Percentiles rank a stretch among this genome's conserved stretches.
Conservation (phyloP, 2,329 filamentous ascomycete species). For the Tolypocladium paradoxum region DNA sequence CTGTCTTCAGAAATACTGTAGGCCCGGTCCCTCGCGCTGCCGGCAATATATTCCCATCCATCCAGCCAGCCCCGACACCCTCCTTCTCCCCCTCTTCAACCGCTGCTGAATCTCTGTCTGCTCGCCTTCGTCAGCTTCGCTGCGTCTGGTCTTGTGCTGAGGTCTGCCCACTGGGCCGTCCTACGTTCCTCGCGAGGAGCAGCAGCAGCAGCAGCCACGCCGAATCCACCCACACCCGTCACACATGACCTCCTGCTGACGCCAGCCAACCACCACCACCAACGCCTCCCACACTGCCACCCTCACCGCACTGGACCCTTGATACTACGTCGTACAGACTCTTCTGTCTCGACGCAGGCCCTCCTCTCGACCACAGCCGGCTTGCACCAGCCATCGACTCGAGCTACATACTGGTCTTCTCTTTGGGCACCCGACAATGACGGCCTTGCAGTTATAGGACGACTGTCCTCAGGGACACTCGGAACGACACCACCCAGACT, state of each 20-base stretch:
- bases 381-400: neutral
- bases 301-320: constrained; percentile 2
- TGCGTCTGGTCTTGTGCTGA: neutral
- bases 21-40: neutral
- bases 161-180: neutral
- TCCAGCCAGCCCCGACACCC: neutral
- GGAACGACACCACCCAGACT: constrained; percentile 6
- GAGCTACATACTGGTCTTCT: constrained; percentile 1
- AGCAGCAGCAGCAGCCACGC: neutral
- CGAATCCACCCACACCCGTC: neutral
- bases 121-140: neutral
- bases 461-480: constrained; percentile 26
- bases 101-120: neutral
- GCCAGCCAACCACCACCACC: neutral
- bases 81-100: neutral
- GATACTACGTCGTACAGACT: neutral
- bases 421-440: constrained; percentile 20
- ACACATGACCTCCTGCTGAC: neutral
- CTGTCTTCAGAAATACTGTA: neutral
- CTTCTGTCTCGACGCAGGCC: neutral
- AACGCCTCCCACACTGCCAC: too few relatives aligned
- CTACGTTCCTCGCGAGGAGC: neutral
- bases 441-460: constrained; percentile 23
- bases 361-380: neutral
- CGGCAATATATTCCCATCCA: constrained; percentile 4